phyloP scores from a whole-genome alignment of 495 filamentous ascomycete genomes.

The Ramalina peruviana region DNA sequence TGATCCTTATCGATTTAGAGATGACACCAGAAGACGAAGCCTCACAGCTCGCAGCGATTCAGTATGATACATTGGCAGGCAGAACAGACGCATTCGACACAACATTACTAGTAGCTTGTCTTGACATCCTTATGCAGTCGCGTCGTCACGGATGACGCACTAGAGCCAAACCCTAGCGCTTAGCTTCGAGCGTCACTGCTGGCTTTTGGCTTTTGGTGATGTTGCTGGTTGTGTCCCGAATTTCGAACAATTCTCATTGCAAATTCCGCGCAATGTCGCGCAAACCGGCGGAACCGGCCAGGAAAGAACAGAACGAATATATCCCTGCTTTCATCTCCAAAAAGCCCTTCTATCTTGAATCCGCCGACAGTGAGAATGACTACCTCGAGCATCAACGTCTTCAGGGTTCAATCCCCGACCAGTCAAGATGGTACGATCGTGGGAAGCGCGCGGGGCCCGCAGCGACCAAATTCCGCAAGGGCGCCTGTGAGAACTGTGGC shows the following conservation, averaged over 20 bases:
- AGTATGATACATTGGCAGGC: no score
- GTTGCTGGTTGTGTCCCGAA: no score
- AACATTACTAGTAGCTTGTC: no score
- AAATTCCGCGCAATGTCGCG: constrained; percentile 24
- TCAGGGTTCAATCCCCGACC: constrained; percentile 46
- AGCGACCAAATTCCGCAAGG: constrained; percentile 93
- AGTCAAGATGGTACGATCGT: constrained; percentile 82
- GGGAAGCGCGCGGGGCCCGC: constrained; percentile 67
- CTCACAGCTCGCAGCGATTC: no score
- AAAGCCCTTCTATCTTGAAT: constrained; percentile 89
- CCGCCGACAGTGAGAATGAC: constrained; percentile 62
- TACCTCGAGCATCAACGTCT: constrained; percentile 97
- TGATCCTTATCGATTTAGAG: neutral
- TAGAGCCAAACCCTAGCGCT: no score
- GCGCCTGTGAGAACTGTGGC: constrained; percentile 96
- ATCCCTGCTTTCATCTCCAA: constrained; percentile 97
- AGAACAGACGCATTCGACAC: no score
- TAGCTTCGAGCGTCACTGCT: no score
- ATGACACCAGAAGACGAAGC: no score
- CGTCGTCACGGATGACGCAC: no score
- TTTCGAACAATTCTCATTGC: no score
- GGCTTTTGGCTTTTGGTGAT: no score
- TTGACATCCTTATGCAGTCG: no score
- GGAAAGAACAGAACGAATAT: constrained; percentile 90
- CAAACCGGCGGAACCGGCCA: constrained; percentile 39